phyloP scores from a whole-genome alignment of 176 grass and related monocot species.

The Juncus inflexus region DNA sequence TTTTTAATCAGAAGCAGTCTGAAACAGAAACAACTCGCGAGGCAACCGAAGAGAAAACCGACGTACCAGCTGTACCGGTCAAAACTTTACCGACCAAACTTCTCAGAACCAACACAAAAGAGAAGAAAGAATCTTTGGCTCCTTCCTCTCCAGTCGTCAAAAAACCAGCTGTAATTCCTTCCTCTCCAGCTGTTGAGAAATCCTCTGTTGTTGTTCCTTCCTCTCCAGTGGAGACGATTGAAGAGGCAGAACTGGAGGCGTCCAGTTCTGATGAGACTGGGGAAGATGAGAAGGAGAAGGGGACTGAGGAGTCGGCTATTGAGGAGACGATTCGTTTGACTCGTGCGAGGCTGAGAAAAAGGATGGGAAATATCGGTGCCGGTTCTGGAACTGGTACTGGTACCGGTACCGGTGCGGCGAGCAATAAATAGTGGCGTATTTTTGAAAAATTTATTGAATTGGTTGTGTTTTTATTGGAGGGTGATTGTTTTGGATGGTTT shows the following conservation, averaged over 20 bases:
- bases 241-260: not conserved
- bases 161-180: not conserved
- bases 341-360: slow-evolving; percentile 22
- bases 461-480: not conserved
- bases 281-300: slow-evolving; percentile 8
- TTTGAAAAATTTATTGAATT: not conserved
- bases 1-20: no score
- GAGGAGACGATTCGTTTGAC: slow-evolving; percentile 25
- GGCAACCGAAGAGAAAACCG: no score
- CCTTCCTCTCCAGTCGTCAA: not conserved
- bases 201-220: slow-evolving; percentile 1
- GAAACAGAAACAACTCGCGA: no score
- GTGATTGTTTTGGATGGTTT: not conserved
- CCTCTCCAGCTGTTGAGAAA: not conserved
- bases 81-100: no score
- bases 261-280: slow-evolving; percentile 17
- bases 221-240: slow-evolving; percentile 1
- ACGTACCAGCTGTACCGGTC: no score
- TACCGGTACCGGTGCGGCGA: not conserved
- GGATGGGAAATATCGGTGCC: slow-evolving; percentile 10
- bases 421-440: no score
- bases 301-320: slow-evolving; percentile 12
- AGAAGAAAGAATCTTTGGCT: not conserved
- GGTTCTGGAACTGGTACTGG: not conserved
- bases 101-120: not conserved